Conservation (phyloP, 1,139 yeast species). For the Suhomyces coccinellae region DNA sequence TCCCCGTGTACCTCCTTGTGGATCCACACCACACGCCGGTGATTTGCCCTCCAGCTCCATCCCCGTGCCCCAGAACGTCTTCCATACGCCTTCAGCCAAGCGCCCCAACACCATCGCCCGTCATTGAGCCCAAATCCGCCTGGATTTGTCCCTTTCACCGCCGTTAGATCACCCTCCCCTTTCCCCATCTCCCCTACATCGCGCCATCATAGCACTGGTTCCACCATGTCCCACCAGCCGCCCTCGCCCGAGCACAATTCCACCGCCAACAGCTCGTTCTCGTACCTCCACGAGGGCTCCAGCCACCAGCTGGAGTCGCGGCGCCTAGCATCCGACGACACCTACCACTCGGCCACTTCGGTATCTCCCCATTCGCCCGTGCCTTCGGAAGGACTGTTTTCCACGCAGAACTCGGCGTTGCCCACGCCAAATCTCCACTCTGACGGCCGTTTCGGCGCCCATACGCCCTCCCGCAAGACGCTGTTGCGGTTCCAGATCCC, state of each 20-base stretch:
- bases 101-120: no score
- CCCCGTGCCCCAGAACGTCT: no score
- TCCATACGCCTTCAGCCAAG: no score
- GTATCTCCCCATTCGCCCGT: slow-evolving; percentile 5
- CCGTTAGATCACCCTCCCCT: not conserved
- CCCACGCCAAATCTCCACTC: slow-evolving; percentile 33
- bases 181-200: not conserved
- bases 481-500: slow-evolving; percentile 15
- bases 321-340: slow-evolving; percentile 6
- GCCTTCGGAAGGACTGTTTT: slow-evolving; percentile 5
- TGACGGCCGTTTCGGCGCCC: slow-evolving; percentile 10
- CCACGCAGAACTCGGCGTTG: slow-evolving; percentile 16
- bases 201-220: not conserved
- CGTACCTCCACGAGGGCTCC: slow-evolving; percentile 3
- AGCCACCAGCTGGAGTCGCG: not conserved
- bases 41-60: not conserved
- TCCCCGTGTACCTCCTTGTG: not conserved
- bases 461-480: slow-evolving; percentile 9
- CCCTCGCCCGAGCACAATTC: not conserved
- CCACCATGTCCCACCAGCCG: not conserved
- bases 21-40: not conserved
- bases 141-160: not conserved
- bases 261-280: slow-evolving; percentile 8
- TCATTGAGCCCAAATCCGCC: not conserved
- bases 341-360: slow-evolving; percentile 7